Evolutionary conservation across 345 rosid species (phyloP).

Genomic region (Atalantia buxifolia): DNA sequence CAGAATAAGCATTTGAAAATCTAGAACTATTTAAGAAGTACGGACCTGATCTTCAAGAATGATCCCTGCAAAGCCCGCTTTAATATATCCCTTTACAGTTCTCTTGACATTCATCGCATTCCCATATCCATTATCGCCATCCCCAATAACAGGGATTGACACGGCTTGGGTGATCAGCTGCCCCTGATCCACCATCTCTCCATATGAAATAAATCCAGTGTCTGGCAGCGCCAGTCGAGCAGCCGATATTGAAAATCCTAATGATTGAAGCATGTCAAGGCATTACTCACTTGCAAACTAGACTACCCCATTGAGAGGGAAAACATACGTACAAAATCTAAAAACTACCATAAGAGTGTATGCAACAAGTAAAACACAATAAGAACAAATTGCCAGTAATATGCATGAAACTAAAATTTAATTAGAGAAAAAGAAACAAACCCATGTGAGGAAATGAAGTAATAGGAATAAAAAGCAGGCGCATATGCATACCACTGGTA

Average conservation of each 20-base stretch:
- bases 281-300: neutral
- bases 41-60: conserved; percentile 82
- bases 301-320: neutral
- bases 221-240: conserved; percentile 74
- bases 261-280: conserved; percentile 7
- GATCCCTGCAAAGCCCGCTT: conserved; percentile 88
- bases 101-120: conserved; percentile 87
- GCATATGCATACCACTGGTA: conserved; percentile 70
- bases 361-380: neutral
- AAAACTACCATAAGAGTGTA: neutral
- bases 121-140: conserved; percentile 81
- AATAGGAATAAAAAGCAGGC: neutral
- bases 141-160: conserved; percentile 82
- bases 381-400: neutral
- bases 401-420: neutral
- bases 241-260: conserved; percentile 87
- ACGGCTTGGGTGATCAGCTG: conserved; percentile 69
- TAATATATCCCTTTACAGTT: conserved; percentile 74
- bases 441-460: neutral
- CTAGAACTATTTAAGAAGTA: neutral
- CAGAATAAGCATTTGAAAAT: neutral
- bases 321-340: neutral
- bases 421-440: neutral
- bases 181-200: conserved; percentile 93
- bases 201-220: conserved; percentile 71